These are phyloP conservation scores for Persicaria maculosa DNA, from an alignment of 148 eudicot genomes.

Conservation along the genomic window DNA sequence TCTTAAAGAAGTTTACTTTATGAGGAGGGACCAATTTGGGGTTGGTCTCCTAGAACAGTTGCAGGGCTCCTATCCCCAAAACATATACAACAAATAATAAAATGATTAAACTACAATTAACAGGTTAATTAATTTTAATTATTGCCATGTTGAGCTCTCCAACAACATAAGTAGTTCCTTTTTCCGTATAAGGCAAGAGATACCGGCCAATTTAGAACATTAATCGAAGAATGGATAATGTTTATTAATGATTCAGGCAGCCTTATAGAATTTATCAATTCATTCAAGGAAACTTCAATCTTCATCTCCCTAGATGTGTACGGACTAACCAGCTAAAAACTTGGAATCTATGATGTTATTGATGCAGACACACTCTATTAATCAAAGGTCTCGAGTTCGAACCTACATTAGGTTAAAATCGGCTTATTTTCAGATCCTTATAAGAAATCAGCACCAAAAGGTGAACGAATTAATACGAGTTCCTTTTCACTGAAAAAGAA, in stretches of 20 bases:
- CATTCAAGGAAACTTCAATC: background rate
- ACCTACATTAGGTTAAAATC: too few relatives aligned
- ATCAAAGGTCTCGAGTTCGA: too few relatives aligned
- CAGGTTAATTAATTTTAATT: background rate
- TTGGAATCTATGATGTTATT: background rate
- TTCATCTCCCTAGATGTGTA: slow-evolving; percentile 7
- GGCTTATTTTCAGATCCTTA: too few relatives aligned
- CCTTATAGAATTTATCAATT: slow-evolving; percentile 3
- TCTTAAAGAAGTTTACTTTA: background rate
- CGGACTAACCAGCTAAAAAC: background rate
- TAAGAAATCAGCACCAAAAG: background rate
- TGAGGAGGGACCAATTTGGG: slow-evolving; percentile 8
- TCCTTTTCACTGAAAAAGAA: background rate
- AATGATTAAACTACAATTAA: background rate
- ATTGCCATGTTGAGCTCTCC: background rate
- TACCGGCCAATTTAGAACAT: background rate
- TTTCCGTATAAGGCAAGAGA: slow-evolving; percentile 8
- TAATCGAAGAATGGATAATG: slow-evolving; percentile 5
- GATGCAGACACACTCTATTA: too few relatives aligned
- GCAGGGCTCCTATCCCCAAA: background rate
- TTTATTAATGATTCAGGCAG: slow-evolving; percentile 4
- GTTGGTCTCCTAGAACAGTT: slow-evolving; percentile 4
- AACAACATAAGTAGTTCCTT: background rate
- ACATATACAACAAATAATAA: background rate
- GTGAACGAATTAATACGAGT: background rate